Evolutionary conservation across 352 stramenopile genomes (phyloP).

Genomic region (Globisporangium barbulae): DNA sequence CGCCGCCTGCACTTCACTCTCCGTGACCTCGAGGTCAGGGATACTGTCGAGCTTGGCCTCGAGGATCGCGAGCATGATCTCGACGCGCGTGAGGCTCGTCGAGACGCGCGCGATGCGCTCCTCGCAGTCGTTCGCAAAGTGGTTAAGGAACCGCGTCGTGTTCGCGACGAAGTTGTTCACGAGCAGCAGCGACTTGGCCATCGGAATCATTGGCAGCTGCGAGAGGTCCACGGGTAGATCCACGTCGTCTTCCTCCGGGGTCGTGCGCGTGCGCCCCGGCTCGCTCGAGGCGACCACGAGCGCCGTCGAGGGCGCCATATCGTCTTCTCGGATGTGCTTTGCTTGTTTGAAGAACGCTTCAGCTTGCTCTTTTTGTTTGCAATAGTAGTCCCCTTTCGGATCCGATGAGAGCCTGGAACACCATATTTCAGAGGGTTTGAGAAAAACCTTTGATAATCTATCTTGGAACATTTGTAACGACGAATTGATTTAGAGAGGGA

Average conservation of each 20-base stretch:
- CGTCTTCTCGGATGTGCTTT: background rate
- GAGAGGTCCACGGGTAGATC: constrained; percentile 77
- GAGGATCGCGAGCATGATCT: constrained; percentile 81
- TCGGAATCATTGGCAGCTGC: constrained; percentile 69
- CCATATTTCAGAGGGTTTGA: background rate
- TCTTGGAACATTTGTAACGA: background rate
- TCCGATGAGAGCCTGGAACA: background rate
- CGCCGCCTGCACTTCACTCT: constrained; percentile 49
- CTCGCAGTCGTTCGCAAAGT: constrained; percentile 83
- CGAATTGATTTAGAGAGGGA: background rate
- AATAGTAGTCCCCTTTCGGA: background rate
- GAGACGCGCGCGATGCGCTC: constrained; percentile 71
- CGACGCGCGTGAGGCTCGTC: constrained; percentile 71
- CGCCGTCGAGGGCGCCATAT: constrained; percentile 45
- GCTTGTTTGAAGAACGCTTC: background rate
- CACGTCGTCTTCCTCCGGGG: constrained; percentile 34
- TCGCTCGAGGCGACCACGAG: constrained; percentile 41
- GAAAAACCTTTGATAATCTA: background rate
- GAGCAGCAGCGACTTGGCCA: constrained; percentile 75
- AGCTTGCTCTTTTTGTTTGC: constrained; percentile 6
- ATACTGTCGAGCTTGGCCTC: constrained; percentile 86
- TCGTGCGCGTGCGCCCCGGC: constrained; percentile 12
- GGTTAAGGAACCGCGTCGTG: constrained; percentile 84
- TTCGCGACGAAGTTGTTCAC: constrained; percentile 88
- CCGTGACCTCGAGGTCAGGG: constrained; percentile 68